These are phyloP conservation scores for Berkeleyomyces basicola DNA, from an alignment of 2,329 filamentous ascomycete species.

Conservation along the genomic window DNA sequence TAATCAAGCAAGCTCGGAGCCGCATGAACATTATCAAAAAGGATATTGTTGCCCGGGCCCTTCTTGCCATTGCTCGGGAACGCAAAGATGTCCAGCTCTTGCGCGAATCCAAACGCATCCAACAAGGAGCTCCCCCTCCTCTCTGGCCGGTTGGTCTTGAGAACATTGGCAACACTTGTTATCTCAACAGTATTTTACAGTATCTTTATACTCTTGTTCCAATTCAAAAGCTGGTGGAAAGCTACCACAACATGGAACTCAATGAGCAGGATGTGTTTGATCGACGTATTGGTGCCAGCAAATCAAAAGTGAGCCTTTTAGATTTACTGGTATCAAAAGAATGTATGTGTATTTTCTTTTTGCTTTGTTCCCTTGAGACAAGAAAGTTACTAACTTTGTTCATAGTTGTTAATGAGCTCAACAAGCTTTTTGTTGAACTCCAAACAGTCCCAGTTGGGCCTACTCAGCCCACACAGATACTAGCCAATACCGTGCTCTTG, in stretches of 20 bases:
- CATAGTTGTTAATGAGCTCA: constrained; percentile 58
- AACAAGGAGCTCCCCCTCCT: constrained; percentile 28
- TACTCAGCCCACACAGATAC: constrained; percentile 55
- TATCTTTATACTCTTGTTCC: constrained; percentile 83
- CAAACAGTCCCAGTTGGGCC: constrained; percentile 43
- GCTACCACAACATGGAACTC: constrained; percentile 56
- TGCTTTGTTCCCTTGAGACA: not conserved
- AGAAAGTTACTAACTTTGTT: not conserved
- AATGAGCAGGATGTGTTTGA: constrained; percentile 44
- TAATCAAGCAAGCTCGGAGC: constrained; percentile 11
- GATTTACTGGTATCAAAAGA: constrained; percentile 51
- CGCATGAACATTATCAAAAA: constrained; percentile 8
- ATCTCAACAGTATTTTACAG: constrained; percentile 89
- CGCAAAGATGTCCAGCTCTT: constrained; percentile 16
- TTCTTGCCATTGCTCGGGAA: constrained; percentile 19
- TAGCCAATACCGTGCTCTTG: constrained; percentile 66
- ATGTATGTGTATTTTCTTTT: constrained; percentile 40
- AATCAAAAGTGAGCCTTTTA: constrained; percentile 31
- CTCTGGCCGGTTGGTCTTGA: constrained; percentile 48
- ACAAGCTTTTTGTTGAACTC: constrained; percentile 52
- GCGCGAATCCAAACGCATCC: constrained; percentile 12
- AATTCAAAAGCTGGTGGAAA: constrained; percentile 62
- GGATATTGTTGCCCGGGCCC: constrained; percentile 17
- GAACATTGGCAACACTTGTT: constrained; percentile 96
- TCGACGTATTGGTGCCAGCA: constrained; percentile 59